Evolutionary conservation across 257 asterid genomes (phyloP).

Genomic region (Voacanga thouarsii): DNA sequence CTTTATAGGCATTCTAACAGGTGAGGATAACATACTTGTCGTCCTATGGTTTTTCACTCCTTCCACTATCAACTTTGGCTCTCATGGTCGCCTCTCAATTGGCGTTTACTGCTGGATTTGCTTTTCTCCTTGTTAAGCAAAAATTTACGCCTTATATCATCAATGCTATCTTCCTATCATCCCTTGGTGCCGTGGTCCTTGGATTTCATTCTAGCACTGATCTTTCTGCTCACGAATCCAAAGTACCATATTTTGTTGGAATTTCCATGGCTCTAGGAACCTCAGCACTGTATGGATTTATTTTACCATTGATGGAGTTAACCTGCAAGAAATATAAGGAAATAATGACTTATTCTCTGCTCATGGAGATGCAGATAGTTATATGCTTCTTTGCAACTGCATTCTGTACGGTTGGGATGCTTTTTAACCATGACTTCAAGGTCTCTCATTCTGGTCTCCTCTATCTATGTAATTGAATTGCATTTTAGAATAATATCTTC

Average conservation of each 20-base stretch:
- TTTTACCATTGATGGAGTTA: conserved; percentile 27
- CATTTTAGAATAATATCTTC: not conserved
- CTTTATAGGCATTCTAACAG: conserved; percentile 20
- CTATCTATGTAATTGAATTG: not conserved
- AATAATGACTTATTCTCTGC: conserved; percentile 23
- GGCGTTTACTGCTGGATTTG: conserved; percentile 32
- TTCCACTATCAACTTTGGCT: conserved; percentile 28
- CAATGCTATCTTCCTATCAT: conserved; percentile 21
- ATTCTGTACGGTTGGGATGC: conserved; percentile 32
- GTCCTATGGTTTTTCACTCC: conserved; percentile 26
- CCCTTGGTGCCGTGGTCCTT: conserved; percentile 27
- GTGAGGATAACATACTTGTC: conserved; percentile 23
- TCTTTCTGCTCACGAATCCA: conserved; percentile 23
- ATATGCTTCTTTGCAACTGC: conserved; percentile 26
- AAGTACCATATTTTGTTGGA: conserved; percentile 21
- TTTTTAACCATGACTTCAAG: conserved; percentile 27
- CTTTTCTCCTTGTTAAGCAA: conserved; percentile 29
- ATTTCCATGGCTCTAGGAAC: conserved; percentile 32
- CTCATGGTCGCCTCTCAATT: conserved; percentile 30
- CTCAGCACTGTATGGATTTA: conserved; percentile 29
- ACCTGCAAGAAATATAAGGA: conserved; percentile 23
- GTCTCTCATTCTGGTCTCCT: not conserved
- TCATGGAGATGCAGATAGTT: conserved; percentile 31
- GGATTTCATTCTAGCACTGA: conserved; percentile 27
- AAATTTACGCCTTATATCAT: conserved; percentile 11